Evolutionary conservation across 768 basidiomycete species (phyloP).

Genomic region (Aureoboletus auriporus): DNA sequence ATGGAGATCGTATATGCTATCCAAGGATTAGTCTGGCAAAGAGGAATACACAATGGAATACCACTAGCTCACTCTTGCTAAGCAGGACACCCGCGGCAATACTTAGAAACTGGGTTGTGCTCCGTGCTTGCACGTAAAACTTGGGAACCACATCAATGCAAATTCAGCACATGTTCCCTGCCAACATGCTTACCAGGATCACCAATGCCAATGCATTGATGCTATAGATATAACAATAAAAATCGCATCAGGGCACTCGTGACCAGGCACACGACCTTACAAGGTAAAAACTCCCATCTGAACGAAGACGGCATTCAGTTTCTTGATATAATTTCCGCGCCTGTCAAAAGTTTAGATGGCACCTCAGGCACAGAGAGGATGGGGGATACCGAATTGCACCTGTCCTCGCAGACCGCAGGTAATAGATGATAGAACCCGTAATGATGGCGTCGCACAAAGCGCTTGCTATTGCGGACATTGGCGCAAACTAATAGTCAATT

Average conservation of each 20-base stretch:
- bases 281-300: conserved; percentile 19
- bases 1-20: conserved; percentile 23
- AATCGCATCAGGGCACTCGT: background rate
- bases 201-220: conserved; percentile 8
- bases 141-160: background rate
- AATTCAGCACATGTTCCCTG: background rate
- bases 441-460: conserved; percentile 20
- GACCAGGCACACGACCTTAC: conserved; percentile 6
- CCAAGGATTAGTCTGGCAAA: background rate
- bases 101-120: background rate
- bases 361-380: background rate
- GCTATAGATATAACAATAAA: conserved; percentile 1
- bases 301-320: conserved; percentile 10
- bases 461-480: conserved; percentile 7
- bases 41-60: background rate
- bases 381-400: conserved; percentile 12
- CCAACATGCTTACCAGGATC: conserved; percentile 8
- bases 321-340: conserved; percentile 10
- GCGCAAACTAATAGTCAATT: conserved; percentile 3
- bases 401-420: conserved; percentile 11
- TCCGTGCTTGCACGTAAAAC: conserved; percentile 13
- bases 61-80: conserved; percentile 13
- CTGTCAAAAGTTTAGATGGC: background rate
- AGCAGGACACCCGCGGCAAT: conserved; percentile 11
- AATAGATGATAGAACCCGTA: conserved; percentile 13